Evolutionary conservation across 805 yeast genomes (phyloP).

Genomic region (Candida nanaspora): DNA sequence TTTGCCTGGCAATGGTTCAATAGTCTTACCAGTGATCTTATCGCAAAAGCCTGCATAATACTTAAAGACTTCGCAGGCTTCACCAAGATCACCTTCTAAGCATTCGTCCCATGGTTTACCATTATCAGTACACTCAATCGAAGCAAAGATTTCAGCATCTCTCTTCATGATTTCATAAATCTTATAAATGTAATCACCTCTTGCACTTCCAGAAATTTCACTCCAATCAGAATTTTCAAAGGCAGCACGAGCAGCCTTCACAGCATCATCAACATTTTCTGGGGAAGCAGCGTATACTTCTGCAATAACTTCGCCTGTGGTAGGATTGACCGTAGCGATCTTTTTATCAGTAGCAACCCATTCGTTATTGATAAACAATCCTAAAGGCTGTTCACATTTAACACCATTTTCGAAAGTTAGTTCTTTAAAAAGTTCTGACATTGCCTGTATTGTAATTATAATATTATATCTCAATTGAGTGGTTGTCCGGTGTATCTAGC

Average conservation of each 20-base stretch:
- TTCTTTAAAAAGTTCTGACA: not conserved
- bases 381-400: conserved; percentile 32
- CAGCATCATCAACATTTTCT: conserved; percentile 61
- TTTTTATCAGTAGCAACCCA: conserved; percentile 25
- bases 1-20: conserved; percentile 44
- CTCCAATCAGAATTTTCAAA: conserved; percentile 42
- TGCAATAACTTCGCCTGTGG: conserved; percentile 53
- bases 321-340: conserved; percentile 21
- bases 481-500: no score
- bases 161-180: conserved; percentile 44
- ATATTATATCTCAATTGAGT: no score
- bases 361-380: conserved; percentile 55
- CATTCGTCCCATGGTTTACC: conserved; percentile 52
- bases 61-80: conserved; percentile 37
- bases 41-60: conserved; percentile 79
- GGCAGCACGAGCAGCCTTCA: conserved; percentile 56
- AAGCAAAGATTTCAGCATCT: conserved; percentile 42
- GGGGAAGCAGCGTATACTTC: conserved; percentile 50
- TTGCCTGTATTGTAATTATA: no score
- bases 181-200: conserved; percentile 47
- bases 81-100: conserved; percentile 28
- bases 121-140: conserved; percentile 49
- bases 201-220: conserved; percentile 38
- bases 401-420: conserved; percentile 25
- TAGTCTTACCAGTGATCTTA: conserved; percentile 59